These are phyloP conservation scores for Kwoniella mangroviensis DNA, from an alignment of 768 basidiomycete species.

Conservation along the genomic window DNA sequence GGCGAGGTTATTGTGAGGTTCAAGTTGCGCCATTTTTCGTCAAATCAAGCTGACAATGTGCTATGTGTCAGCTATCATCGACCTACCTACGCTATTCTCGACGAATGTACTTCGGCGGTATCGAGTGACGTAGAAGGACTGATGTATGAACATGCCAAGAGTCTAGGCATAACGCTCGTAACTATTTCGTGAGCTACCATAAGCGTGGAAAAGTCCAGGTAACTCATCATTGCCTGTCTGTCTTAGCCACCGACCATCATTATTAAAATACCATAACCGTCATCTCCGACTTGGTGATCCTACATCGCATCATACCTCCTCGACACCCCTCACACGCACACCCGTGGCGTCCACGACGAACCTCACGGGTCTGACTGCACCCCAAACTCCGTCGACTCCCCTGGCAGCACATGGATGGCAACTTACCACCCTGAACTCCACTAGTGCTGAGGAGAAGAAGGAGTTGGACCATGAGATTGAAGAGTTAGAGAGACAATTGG, in stretches of 20 bases:
- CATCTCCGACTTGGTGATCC: constrained; percentile 74
- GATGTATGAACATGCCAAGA: constrained; percentile 93
- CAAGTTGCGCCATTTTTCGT: too few species aligned
- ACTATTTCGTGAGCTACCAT: constrained; percentile 69
- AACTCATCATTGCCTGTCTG: too few species aligned
- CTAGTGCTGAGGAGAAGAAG: constrained; percentile 58
- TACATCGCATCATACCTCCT: constrained; percentile 66
- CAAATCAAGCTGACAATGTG: background rate
- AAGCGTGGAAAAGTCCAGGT: constrained; percentile 40
- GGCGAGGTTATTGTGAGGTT: constrained; percentile 92
- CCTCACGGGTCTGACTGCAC: background rate
- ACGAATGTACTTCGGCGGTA: constrained; percentile 93
- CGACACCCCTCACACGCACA: constrained; percentile 69
- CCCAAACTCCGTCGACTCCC: constrained; percentile 40
- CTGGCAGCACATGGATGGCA: constrained; percentile 45
- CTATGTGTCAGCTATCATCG: constrained; percentile 47
- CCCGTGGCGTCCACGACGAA: constrained; percentile 5
- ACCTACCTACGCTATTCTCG: constrained; percentile 51
- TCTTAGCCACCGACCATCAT: constrained; percentile 66
- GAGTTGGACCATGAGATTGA: constrained; percentile 76
- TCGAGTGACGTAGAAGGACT: constrained; percentile 93
- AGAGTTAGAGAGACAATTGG: constrained; percentile 68
- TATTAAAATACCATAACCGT: constrained; percentile 87
- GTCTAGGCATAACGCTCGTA: constrained; percentile 84
- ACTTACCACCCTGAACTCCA: constrained; percentile 40